Base-by-base conservation (phyloP, 108 stramenopile genomes). In the Cyclostephanos invisitatus region DNA sequence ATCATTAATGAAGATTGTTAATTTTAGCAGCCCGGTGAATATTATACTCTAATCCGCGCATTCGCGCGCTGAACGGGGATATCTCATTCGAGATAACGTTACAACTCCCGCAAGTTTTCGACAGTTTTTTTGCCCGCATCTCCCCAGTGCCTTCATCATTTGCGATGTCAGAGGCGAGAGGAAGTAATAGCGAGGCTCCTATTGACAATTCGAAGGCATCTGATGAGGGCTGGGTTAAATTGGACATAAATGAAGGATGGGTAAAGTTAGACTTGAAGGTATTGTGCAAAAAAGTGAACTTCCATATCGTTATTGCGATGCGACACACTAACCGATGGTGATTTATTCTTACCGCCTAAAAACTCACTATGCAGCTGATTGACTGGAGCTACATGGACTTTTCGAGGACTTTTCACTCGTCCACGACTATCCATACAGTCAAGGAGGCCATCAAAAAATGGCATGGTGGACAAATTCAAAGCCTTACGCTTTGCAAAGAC, bases 1-100 rank as follows among this genome's bases (percentile, higher is more conserved):
- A 83, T 73, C 50, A 78, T 69, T 69, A 60, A 74, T 20, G 77
- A 83, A n/a, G n/a, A n/a, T n/a, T n/a, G n/a, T n/a, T n/a, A n/a
- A n/a, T n/a, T n/a, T n/a, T n/a, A n/a, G n/a, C n/a, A n/a, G n/a
- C n/a, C n/a, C n/a, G n/a, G n/a, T n/a, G n/a, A n/a, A n/a, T n/a
- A n/a, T n/a, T n/a, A 20, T 4, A 4, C 32, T 3, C 32, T 3
- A 32, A 32, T 32, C 32, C 32, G 4, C 32, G 32, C 32, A 4
- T 2, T 32, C 32, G 32, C 32, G 32, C 32, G n/a, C n/a, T n/a
- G n/a, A n/a, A n/a, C n/a, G n/a, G n/a, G n/a, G n/a, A n/a, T n/a
- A n/a, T n/a, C n/a, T n/a, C n/a, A n/a, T n/a, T n/a, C n/a, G 32
- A 32, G 4, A 32, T 32, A 3, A 32, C 4, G 32, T 32, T 32